Percentiles rank a stretch among this genome's conserved stretches.
phyloP scores from a whole-genome alignment of 495 filamentous ascomycete genomes.

The Hamigera avellanea region DNA sequence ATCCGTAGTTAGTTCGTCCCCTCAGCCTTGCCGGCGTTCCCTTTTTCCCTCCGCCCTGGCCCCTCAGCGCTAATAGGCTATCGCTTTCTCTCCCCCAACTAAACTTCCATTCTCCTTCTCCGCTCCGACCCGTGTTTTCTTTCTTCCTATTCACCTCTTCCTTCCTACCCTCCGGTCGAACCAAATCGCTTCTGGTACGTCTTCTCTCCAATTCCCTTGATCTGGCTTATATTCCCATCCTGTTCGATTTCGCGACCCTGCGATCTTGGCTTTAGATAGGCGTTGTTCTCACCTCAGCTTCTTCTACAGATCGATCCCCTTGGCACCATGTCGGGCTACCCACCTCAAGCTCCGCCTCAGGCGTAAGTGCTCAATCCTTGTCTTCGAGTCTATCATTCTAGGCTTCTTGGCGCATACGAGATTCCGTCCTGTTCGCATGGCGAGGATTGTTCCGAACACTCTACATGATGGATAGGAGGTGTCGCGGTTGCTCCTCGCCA shows the following conservation, averaged over 20 bases:
- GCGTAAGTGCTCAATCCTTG: neutral
- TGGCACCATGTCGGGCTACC: constrained; percentile 26
- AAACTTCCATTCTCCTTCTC: neutral
- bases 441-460: too few species aligned
- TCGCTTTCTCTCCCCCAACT: neutral
- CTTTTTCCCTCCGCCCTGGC: too few species aligned
- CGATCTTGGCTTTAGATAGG: neutral
- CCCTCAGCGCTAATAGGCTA: too few species aligned
- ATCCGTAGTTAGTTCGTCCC: too few species aligned
- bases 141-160: constrained; percentile 3
- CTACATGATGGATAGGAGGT: too few species aligned
- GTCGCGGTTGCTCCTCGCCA: too few species aligned
- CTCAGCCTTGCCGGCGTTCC: too few species aligned
- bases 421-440: too few species aligned
- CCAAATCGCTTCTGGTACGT: neutral
- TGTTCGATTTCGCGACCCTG: neutral
- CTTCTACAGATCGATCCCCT: neutral
- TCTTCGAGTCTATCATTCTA: too few species aligned
- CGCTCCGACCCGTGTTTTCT: neutral
- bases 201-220: neutral
- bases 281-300: neutral
- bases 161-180: neutral
- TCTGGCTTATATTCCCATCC: neutral
- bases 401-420: too few species aligned
- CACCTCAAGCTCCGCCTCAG: constrained; percentile 9